These are phyloP conservation scores for Brettanomyces naardenensis DNA, from an alignment of 805 yeast species.

Conservation along the genomic window DNA sequence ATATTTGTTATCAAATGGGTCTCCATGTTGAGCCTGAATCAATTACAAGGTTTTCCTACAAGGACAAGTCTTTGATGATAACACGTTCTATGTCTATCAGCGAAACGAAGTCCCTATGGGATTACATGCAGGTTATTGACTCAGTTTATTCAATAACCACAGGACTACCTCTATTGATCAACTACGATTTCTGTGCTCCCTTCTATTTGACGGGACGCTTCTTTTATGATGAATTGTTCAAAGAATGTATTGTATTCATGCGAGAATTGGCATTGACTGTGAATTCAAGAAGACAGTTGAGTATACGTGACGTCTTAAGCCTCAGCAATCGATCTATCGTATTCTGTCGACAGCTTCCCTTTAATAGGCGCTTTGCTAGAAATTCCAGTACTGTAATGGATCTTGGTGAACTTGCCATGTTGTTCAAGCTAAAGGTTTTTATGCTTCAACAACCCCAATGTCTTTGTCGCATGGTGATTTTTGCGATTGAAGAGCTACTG, in stretches of 20 bases:
- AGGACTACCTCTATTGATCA: conserved; percentile 8
- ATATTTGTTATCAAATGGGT: conserved; percentile 4
- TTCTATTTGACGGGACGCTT: not conserved
- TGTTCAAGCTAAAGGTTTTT: not conserved
- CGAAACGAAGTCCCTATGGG: conserved; percentile 10
- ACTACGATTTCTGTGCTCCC: conserved; percentile 9
- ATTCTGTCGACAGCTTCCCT: not conserved
- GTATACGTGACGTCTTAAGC: not conserved
- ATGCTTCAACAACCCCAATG: not conserved
- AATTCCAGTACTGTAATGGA: not conserved
- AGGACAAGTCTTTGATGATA: not conserved
- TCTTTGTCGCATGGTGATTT: not conserved
- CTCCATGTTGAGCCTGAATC: conserved; percentile 4
- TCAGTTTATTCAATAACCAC: conserved; percentile 5
- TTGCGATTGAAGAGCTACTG: not conserved
- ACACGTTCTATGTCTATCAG: not conserved
- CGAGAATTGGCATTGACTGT: conserved; percentile 1
- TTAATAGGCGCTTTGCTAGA: no score
- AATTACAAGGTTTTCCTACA: conserved; percentile 1
- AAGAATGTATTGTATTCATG: not conserved
- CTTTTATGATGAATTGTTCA: not conserved
- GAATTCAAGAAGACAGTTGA: conserved; percentile 1
- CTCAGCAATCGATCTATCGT: conserved; percentile 1
- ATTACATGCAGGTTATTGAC: conserved; percentile 9
- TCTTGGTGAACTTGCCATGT: not conserved